Conservation (phyloP, 164 flowering plant species). For the Houttuynia cordata region DNA sequence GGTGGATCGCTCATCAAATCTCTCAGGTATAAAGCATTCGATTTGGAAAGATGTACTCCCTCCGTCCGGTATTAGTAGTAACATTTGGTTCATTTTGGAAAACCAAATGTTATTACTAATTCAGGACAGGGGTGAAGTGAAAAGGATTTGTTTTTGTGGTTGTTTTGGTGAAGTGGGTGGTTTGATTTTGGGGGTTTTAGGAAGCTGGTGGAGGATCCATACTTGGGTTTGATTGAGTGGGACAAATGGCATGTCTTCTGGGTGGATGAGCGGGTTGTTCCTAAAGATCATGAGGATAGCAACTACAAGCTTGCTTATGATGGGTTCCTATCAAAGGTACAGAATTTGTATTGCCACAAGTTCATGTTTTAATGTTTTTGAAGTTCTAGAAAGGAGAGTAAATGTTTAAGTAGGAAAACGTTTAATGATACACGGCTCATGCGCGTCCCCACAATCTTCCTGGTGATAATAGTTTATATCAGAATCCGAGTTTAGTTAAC, state of each 20-base stretch:
- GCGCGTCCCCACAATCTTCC: no score
- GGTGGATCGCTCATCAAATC: conserved; percentile 59
- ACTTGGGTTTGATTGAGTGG: conserved; percentile 48
- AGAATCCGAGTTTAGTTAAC: no score
- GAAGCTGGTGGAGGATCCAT: conserved; percentile 61
- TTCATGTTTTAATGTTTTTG: not conserved
- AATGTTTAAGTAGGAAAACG: no score
- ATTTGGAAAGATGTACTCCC: not conserved
- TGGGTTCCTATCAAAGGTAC: conserved; percentile 65
- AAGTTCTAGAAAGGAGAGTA: no score
- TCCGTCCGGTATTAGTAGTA: no score
- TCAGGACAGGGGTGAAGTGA: no score
- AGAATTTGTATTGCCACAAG: no score
- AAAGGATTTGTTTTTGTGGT: not conserved
- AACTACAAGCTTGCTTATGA: conserved; percentile 70
- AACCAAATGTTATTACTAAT: no score
- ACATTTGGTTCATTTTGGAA: no score
- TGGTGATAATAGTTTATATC: no score
- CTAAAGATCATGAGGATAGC: conserved; percentile 56
- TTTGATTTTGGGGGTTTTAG: conserved; percentile 22
- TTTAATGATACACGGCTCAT: no score
- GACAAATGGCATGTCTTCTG: conserved; percentile 74
- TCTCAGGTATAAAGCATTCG: conserved; percentile 28
- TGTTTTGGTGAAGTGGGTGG: not conserved
- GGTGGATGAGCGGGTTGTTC: conserved; percentile 84